Evolutionary conservation across 2,329 filamentous ascomycete species (phyloP).

Genomic region (Neoascochyta sp.): DNA sequence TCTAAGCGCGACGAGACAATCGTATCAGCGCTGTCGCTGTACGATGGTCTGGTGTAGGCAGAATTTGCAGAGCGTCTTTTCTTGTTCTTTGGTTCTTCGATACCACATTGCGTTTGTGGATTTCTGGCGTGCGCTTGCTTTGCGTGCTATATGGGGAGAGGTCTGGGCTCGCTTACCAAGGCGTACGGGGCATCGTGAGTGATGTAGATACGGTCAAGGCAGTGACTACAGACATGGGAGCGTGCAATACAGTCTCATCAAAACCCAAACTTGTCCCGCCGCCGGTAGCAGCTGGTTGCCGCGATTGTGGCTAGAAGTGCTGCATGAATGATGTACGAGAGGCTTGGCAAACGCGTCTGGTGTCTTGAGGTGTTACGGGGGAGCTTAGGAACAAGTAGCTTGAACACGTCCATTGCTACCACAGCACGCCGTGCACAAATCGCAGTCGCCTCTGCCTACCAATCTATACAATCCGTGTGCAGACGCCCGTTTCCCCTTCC

Average conservation of each 20-base stretch:
- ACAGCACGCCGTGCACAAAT: too few species aligned
- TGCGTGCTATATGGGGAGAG: constrained; percentile 28
- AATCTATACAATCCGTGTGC: too few species aligned
- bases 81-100: constrained; percentile 34
- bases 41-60: constrained; percentile 82
- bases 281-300: too few species aligned
- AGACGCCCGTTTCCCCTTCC: too few species aligned
- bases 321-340: too few species aligned
- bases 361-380: too few species aligned
- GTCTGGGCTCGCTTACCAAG: constrained; percentile 30
- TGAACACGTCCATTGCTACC: too few species aligned
- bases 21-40: constrained; percentile 91
- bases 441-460: too few species aligned
- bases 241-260: constrained; percentile 16
- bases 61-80: constrained; percentile 22
- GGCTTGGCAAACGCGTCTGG: too few species aligned
- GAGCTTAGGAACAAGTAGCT: too few species aligned
- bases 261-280: too few species aligned
- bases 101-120: constrained; percentile 40
- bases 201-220: constrained; percentile 36
- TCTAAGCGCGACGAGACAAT: constrained; percentile 99
- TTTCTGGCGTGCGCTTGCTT: constrained; percentile 28
- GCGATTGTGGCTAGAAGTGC: too few species aligned
- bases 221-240: constrained; percentile 5
- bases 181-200: constrained; percentile 30